phyloP scores from a whole-genome alignment of 2,329 filamentous ascomycete species.

The Venturia asperata region DNA sequence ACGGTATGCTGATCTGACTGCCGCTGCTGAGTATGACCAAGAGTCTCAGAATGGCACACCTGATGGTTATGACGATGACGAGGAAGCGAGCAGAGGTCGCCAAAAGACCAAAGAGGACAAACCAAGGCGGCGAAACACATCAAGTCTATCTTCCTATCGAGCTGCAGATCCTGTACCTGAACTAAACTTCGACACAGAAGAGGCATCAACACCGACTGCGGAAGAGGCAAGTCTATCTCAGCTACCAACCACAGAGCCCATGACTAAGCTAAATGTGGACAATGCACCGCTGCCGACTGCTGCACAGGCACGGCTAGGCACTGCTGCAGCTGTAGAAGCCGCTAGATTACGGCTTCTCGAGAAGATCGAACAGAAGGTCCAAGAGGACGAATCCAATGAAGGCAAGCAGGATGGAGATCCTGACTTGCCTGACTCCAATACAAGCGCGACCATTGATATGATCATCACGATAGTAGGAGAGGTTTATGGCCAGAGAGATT shows the following conservation, averaged over 20 bases:
- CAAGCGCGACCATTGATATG: constrained; percentile 79
- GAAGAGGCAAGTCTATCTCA: not conserved
- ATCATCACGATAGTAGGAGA: constrained; percentile 82
- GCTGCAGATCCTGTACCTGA: not conserved
- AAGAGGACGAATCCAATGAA: constrained; percentile 21
- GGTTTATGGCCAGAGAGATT: constrained; percentile 80
- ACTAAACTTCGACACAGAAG: not conserved
- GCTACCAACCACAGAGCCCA: not conserved
- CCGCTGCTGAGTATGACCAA: constrained; percentile 28
- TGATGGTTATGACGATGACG: not conserved
- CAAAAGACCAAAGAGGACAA: constrained; percentile 26
- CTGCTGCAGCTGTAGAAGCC: not conserved
- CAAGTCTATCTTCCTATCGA: not conserved
- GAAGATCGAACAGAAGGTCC: not conserved
- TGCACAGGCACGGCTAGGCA: not conserved
- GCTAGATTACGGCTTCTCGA: not conserved
- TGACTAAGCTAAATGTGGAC: not conserved
- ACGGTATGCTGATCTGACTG: constrained; percentile 40
- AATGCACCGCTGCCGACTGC: not conserved
- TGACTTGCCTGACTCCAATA: constrained; percentile 17
- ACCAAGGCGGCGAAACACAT: constrained; percentile 3
- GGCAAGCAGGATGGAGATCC: constrained; percentile 25
- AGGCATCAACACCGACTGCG: not conserved
- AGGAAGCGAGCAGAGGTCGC: constrained; percentile 24
- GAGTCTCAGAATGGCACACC: constrained; percentile 35